Percentiles rank a stretch among this genome's conserved stretches.
phyloP scores from a whole-genome alignment of 345 rosid species.

The Murraya koenigii region DNA sequence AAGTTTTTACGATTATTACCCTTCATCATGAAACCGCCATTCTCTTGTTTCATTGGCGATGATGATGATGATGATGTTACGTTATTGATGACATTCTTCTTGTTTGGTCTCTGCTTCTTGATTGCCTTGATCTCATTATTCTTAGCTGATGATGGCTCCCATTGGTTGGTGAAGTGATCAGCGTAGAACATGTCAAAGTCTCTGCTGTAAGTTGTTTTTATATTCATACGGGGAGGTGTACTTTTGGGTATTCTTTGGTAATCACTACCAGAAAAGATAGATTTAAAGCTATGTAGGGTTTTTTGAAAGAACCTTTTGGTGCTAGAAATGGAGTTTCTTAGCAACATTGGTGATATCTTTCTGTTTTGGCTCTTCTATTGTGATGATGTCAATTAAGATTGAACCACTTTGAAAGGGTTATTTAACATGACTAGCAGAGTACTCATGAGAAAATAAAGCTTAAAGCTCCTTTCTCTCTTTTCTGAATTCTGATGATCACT shows the following conservation, averaged over 20 bases:
- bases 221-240: neutral
- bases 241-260: slow-evolving; percentile 65
- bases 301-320: slow-evolving; percentile 62
- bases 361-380: neutral
- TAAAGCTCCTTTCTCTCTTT: neutral
- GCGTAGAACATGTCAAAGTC: slow-evolving; percentile 34
- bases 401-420: slow-evolving; percentile 23
- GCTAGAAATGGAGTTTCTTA: slow-evolving; percentile 53
- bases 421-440: neutral
- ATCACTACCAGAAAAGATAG: slow-evolving; percentile 40
- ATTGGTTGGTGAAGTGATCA: slow-evolving; percentile 30
- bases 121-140: neutral
- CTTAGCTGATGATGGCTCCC: slow-evolving; percentile 20
- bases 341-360: slow-evolving; percentile 36
- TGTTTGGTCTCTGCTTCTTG: no score
- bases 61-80: slow-evolving; percentile 3
- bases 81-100: neutral
- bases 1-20: slow-evolving; percentile 1
- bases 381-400: slow-evolving; percentile 6
- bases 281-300: slow-evolving; percentile 50
- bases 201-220: slow-evolving; percentile 15
- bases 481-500: neutral
- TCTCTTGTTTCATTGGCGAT: slow-evolving; percentile 16
- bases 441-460: neutral
- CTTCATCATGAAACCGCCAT: slow-evolving; percentile 29